Base-by-base conservation (phyloP, 768 basidiomycete genomes). In the Trametes cubensis region DNA sequence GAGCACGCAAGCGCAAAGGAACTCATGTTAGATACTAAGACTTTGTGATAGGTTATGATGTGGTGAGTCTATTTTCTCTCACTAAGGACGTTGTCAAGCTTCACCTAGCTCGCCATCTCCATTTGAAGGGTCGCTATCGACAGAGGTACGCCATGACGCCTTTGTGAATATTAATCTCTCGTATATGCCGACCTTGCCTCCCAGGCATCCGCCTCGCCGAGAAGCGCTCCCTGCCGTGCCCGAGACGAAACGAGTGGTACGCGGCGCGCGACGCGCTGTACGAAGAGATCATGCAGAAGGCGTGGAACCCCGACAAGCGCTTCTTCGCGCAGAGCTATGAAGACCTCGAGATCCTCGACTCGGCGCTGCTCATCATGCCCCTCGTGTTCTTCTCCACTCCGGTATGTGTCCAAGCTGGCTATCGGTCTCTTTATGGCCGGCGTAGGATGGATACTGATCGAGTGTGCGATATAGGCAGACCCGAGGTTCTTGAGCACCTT, bases 251-350 rank as follows among this genome's bases (percentile, higher is more conserved):
- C 45, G 80, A 84, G 56, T 97, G 95, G 95, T 72, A 88, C 18
- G 77, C 75, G 1, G 84, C 88, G 3, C 85, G 95, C 20, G 95
- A 98, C 69, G 74, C 79, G 6, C 75, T 98, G 6, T 99, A 98
- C 73, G 96, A 98, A 73, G 89, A 97, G 64, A 90, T 98, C 66
- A 94, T 95, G 90, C 73, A 82, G 26, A 90, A 89, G 70, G 91
- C 92, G 0, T 97, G 90, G 89, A 91, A 95, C 74, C 73, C 81
- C 28, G 80, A 85, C 45, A 74, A 83, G 61, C 75, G 83, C 67
- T 84, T 81, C 73, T 95, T 94, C 69, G 88, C 86, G 21, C 95
- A 99, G 76, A 89, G 89, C 70, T 99, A 95, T 74, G 96, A 98
- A 68, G 90, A 93, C 63, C 85, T 80, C 0, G 80, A 88, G 46